Evolutionary conservation across 1,284 basidiomycete species (phyloP), one percentile per base, ranked within the genome.

Genomic region (Anthracocystis panici-leucophaei): DNA sequence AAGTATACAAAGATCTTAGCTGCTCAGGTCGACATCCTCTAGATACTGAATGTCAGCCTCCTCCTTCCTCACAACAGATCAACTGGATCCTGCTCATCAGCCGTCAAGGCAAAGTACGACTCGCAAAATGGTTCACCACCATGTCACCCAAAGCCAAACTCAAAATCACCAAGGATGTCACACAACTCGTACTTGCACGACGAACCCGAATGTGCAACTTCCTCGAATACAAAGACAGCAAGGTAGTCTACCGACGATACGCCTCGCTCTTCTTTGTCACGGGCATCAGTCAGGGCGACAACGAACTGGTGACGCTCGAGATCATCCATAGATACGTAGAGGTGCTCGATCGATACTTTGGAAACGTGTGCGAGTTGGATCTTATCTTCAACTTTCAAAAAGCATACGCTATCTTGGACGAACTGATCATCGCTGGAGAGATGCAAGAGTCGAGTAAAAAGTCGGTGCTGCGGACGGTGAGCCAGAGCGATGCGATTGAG

Each of bases 141-240:
- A 91, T 98, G 88, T 90, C 93, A 21, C 92, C 94, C 23, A 97
- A 98, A 87, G 89, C 89, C 74, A 99, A 99, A 88, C 91, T 91
- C 65, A 99, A 99, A 90, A 98, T 99, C 82, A 93, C 98, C 80
- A 99, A 99, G 88, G 97, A 99, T 86, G 96, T 99, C 27, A 99
- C 97, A 0, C 97, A 99, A 87, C 90, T 99, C 50, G 97, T 99
- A 18, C 90, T 99, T 25, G 95, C 95, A 48, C 90, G 97, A 49
- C 90, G 97, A 75, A 97, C 97, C 55, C 89, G 95, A 78, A 99
- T 99, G 97, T 99, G 96, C 87, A 99, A 99, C 87, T 95, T 99
- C 84, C 87, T 99, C 56, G 97, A 99, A 86, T 99, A 99, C 89
- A 99, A 99, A 88, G 82, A 84, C 41, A 75, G 73, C 51, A 85